Evolutionary conservation across 1,284 basidiomycete species (phyloP).

Genomic region (Trichosporon sp.): DNA sequence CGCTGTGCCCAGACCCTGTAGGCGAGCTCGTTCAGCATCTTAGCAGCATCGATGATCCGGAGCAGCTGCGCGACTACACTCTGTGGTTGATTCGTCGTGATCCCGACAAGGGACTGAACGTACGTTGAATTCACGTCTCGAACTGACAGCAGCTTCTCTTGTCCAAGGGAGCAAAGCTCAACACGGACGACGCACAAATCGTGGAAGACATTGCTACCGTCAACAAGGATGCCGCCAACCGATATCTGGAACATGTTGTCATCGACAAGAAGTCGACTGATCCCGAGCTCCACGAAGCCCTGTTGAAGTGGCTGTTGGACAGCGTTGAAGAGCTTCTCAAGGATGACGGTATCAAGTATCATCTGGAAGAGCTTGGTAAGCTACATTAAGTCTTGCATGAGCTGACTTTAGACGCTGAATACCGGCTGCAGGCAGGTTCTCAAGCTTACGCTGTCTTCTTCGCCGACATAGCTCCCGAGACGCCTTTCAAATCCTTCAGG

Average conservation of each 20-base stretch:
- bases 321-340: conserved; percentile 27
- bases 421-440: conserved; percentile 35
- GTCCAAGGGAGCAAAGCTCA: conserved; percentile 53
- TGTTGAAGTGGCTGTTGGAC: conserved; percentile 34
- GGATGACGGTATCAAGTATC: conserved; percentile 48
- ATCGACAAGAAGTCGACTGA: conserved; percentile 58
- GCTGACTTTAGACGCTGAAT: conserved; percentile 39
- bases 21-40: conserved; percentile 64
- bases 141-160: conserved; percentile 51
- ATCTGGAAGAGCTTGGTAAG: conserved; percentile 48
- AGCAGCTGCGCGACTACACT: conserved; percentile 66
- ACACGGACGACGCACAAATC: conserved; percentile 49
- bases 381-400: conserved; percentile 9
- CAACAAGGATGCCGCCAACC: conserved; percentile 56
- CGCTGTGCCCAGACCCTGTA: conserved; percentile 64
- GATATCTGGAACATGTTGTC: conserved; percentile 75
- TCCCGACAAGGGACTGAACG: conserved; percentile 66
- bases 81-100: conserved; percentile 73
- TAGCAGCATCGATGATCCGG: conserved; percentile 58
- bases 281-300: conserved; percentile 37
- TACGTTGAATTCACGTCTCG: conserved; percentile 40
- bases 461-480: conserved; percentile 57
- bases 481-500: conserved; percentile 64
- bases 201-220: conserved; percentile 43
- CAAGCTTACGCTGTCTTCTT: conserved; percentile 42